Percentiles rank a stretch among this genome's conserved stretches.
Evolutionary conservation across 257 asterid genomes (phyloP).

Genomic region (Plectranthus barbatus): DNA sequence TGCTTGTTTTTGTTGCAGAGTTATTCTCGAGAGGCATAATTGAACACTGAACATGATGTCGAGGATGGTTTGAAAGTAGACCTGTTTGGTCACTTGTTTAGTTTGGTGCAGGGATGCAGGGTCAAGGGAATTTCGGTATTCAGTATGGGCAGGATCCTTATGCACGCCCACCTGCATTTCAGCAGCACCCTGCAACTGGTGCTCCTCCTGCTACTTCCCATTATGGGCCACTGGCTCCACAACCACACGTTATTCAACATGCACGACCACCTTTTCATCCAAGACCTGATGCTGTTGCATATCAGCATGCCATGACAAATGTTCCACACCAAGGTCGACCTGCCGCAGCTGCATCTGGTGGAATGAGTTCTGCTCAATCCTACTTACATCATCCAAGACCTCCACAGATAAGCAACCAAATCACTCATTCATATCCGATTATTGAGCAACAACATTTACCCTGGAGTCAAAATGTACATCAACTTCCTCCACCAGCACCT

Average conservation of each 20-base stretch:
- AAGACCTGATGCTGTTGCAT: conserved; percentile 24
- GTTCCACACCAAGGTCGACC: conserved; percentile 28
- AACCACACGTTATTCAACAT: conserved; percentile 28
- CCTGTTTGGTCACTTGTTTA: conserved; percentile 10
- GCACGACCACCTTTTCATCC: conserved; percentile 31
- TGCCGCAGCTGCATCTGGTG: conserved; percentile 29
- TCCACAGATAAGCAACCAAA: conserved; percentile 30
- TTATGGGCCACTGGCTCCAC: conserved; percentile 32
- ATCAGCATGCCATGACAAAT: conserved; percentile 26
- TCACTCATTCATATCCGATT: conserved; percentile 28
- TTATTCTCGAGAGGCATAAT: not conserved
- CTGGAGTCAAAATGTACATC: conserved; percentile 47
- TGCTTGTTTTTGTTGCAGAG: conserved; percentile 12
- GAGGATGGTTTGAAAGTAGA: conserved; percentile 7
- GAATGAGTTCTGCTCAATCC: conserved; percentile 31
- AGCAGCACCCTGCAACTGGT: conserved; percentile 31
- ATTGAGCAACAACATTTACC: conserved; percentile 28
- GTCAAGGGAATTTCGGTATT: conserved; percentile 41
- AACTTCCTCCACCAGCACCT: conserved; percentile 26
- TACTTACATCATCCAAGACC: conserved; percentile 34
- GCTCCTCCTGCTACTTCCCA: conserved; percentile 21
- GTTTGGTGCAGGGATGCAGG: conserved; percentile 48
- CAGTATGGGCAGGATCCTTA: conserved; percentile 42
- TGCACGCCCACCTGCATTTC: conserved; percentile 33
- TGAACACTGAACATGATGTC: conserved; percentile 1